Percentiles rank a stretch among this genome's conserved stretches.
Evolutionary conservation across 2,329 filamentous ascomycete species (phyloP).

Genomic region (Venturia aucupariae): DNA sequence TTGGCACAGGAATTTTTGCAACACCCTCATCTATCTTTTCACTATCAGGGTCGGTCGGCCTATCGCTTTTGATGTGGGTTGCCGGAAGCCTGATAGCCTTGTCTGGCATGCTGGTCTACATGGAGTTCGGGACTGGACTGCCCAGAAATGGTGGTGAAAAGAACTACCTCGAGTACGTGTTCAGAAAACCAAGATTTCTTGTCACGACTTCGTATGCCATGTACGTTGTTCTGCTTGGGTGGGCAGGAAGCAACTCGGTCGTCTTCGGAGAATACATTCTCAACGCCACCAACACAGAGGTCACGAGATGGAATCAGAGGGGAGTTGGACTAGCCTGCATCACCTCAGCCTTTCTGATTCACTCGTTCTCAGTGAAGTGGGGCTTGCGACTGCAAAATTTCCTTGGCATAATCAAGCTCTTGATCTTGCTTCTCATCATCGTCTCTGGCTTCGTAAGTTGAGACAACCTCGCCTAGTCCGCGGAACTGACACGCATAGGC

Average conservation of each 20-base stretch:
- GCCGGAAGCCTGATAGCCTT: background rate
- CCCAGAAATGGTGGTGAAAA: constrained; percentile 1
- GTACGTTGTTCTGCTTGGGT: constrained; percentile 5
- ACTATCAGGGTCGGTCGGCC: constrained; percentile 8
- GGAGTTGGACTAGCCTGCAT: background rate
- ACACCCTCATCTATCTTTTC: constrained; percentile 4
- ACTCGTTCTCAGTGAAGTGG: background rate
- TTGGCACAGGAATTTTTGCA: constrained; percentile 14
- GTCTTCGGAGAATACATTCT: constrained; percentile 6
- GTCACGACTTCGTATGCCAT: background rate
- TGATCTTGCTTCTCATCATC: constrained; percentile 48
- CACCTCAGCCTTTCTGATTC: background rate
- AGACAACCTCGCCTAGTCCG: too few relatives aligned
- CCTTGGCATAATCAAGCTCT: constrained; percentile 50
- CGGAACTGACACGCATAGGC: constrained; percentile 26
- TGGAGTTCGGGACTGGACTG: constrained; percentile 11
- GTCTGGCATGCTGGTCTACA: background rate
- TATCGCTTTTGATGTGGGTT: constrained; percentile 10
- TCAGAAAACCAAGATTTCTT: background rate
- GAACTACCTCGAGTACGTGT: constrained; percentile 11
- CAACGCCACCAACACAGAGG: background rate
- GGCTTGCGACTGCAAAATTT: constrained; percentile 40
- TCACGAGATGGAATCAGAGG: background rate
- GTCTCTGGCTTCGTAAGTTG: constrained; percentile 39
- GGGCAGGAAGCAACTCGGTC: background rate